Percentiles rank a stretch among this genome's conserved stretches.
Evolutionary conservation across 441 rosid species (phyloP).

Genomic region (Hura crepitans): DNA sequence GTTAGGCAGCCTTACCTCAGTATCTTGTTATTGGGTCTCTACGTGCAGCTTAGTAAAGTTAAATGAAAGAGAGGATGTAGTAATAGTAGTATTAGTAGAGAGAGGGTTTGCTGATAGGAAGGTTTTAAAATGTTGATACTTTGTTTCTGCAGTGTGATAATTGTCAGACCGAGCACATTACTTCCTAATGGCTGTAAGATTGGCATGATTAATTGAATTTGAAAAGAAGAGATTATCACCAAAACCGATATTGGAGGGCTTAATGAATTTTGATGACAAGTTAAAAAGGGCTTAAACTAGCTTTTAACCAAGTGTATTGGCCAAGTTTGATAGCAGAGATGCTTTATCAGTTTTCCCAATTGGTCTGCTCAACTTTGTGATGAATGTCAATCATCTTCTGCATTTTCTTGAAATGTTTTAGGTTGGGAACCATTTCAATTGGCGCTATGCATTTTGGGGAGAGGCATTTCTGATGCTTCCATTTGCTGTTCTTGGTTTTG

Average conservation of each 20-base stretch:
- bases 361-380: background rate
- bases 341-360: background rate
- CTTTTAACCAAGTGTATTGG: background rate
- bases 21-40: background rate
- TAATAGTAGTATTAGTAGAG: too few species aligned
- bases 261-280: background rate
- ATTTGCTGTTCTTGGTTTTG: conserved; percentile 67
- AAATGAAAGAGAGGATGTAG: too few species aligned
- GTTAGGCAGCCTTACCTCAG: background rate
- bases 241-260: background rate
- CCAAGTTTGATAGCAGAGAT: background rate
- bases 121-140: too few species aligned
- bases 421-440: conserved; percentile 61
- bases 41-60: too few species aligned
- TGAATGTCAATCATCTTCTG: background rate
- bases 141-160: too few species aligned
- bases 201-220: background rate
- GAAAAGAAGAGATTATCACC: background rate
- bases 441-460: conserved; percentile 90
- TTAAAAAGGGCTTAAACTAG: background rate
- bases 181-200: too few species aligned
- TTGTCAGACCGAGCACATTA: too few species aligned
- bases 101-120: too few species aligned
- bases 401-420: conserved; percentile 18
- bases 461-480: conserved; percentile 86